phyloP scores from a whole-genome alignment of 306 rosid genomes.

The apple (Malus domestica) region ASM211411v1 NC_041796.1:15525501-15526000 shows the following conservation, averaged over 20 bases:
- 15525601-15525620: constrained; percentile 17
- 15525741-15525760: not conserved
- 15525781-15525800: not conserved
- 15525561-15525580: constrained; percentile 27
- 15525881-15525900: not conserved
- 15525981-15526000: constrained; percentile 36
- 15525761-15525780: no score
- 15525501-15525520: constrained; percentile 65
- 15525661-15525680: constrained; percentile 22
- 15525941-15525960: constrained; percentile 84
- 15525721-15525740: constrained; percentile 67
- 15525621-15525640: constrained; percentile 15
- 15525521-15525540: constrained; percentile 32
- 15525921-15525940: constrained; percentile 49
- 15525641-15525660: not conserved
- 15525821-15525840: not conserved
- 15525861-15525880: not conserved
- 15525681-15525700: constrained; percentile 23
- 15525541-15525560: constrained; percentile 2
- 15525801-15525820: not conserved
- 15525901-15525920: constrained; percentile 15
- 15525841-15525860: not conserved
- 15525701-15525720: constrained; percentile 43
- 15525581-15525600: constrained; percentile 51
- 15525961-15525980: constrained; percentile 53